These are phyloP conservation scores for Sugiyamaella novakii DNA, from an alignment of 1,139 yeast genomes.

Conservation along the genomic window DNA sequence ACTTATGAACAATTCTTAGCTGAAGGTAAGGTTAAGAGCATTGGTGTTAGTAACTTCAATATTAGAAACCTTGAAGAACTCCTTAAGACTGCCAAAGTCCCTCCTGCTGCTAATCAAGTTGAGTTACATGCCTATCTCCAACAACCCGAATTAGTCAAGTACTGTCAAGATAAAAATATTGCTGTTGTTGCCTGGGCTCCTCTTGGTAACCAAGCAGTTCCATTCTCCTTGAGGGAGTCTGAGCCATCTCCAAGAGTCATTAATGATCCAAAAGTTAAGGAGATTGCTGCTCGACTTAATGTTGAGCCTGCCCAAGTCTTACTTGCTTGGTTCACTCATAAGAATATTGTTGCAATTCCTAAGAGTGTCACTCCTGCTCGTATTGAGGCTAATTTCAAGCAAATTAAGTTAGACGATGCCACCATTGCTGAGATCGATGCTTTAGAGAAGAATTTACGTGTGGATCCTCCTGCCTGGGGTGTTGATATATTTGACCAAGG, in stretches of 20 bases:
- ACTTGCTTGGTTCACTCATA: constrained; percentile 69
- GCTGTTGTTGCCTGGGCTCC: constrained; percentile 83
- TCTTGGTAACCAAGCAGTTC: constrained; percentile 44
- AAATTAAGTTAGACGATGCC: constrained; percentile 53
- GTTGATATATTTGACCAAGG: constrained; percentile 30
- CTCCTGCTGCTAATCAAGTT: constrained; percentile 80
- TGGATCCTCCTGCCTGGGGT: constrained; percentile 35
- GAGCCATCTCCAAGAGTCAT: constrained; percentile 28
- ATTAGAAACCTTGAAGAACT: constrained; percentile 73
- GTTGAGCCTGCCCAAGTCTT: constrained; percentile 65
- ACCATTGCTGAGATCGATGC: constrained; percentile 54
- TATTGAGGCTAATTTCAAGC: constrained; percentile 57
- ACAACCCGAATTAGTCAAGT: constrained; percentile 67
- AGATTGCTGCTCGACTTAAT: constrained; percentile 56
- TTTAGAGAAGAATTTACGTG: constrained; percentile 42
- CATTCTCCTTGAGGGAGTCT: neutral
- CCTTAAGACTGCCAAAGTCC: constrained; percentile 66
- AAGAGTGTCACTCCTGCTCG: constrained; percentile 66
- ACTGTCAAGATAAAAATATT: constrained; percentile 59
- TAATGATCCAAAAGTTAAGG: constrained; percentile 34
- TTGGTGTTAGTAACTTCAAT: constrained; percentile 81
- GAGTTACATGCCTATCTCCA: constrained; percentile 90
- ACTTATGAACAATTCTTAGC: constrained; percentile 46
- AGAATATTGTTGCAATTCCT: constrained; percentile 70
- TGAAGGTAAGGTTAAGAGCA: constrained; percentile 64